Conservation (phyloP, 2,329 filamentous ascomycete species). For the Trichoderma sp. region DNA sequence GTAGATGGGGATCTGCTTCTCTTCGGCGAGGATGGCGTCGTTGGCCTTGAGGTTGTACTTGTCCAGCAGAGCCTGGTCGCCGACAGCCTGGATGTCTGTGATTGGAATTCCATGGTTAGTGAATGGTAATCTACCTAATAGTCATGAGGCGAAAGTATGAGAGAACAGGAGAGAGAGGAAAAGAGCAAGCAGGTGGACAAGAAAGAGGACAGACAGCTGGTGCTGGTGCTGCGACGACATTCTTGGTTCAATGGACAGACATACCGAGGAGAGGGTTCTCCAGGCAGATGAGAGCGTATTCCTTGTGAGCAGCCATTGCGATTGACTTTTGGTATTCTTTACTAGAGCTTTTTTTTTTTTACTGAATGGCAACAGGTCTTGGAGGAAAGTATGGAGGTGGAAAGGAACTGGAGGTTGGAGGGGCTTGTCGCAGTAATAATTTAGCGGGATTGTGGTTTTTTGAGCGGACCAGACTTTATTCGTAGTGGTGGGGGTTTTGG, state of each 20-base stretch:
- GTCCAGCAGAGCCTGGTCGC: slow-evolving; percentile 78
- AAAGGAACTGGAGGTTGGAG: background rate
- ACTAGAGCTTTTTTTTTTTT: background rate
- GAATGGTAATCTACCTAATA: background rate
- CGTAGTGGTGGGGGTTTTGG: background rate
- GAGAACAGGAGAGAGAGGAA: background rate
- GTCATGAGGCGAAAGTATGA: background rate
- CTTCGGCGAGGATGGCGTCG: slow-evolving; percentile 94
- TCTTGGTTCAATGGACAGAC: slow-evolving; percentile 28
- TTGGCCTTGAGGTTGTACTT: slow-evolving; percentile 95
- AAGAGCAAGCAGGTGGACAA: background rate
- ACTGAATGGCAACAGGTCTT: background rate
- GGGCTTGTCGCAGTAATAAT: background rate
- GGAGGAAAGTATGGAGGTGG: background rate
- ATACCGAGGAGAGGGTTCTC: slow-evolving; percentile 96
- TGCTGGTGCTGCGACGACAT: background rate
- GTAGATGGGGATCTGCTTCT: slow-evolving; percentile 85
- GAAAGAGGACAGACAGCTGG: background rate
- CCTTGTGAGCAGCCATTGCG: slow-evolving; percentile 69
- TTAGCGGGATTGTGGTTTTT: slow-evolving; percentile 10
- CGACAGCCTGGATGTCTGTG: slow-evolving; percentile 84
- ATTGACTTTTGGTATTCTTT: background rate
- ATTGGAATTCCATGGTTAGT: background rate
- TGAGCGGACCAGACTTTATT: background rate
- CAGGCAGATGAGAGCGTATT: slow-evolving; percentile 86